phyloP scores from a whole-genome alignment of 352 stramenopile species.

The Phytophthora agathidicida region DNA sequence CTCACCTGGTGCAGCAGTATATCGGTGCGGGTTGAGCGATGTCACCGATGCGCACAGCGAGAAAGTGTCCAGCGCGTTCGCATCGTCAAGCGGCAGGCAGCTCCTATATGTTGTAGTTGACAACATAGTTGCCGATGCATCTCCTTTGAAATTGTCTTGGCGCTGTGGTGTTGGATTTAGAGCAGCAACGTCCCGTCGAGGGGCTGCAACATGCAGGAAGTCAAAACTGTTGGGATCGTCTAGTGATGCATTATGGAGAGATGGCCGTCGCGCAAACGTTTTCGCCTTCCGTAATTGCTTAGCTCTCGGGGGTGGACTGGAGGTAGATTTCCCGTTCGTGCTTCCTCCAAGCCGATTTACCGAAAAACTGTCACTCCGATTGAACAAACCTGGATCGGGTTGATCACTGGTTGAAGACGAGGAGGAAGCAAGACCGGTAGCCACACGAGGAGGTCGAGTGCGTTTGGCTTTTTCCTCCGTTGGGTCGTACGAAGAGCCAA shows the following conservation, averaged over 20 bases:
- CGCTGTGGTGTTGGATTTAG: not conserved
- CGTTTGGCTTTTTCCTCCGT: slow-evolving; percentile 13
- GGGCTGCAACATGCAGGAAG: slow-evolving; percentile 37
- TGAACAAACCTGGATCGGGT: slow-evolving; percentile 5
- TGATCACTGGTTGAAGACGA: slow-evolving; percentile 10
- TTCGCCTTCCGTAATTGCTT: slow-evolving; percentile 15
- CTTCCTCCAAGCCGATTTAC: slow-evolving; percentile 8
- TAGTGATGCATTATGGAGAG: slow-evolving; percentile 9
- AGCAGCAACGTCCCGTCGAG: slow-evolving; percentile 9
- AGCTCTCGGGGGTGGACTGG: not conserved
- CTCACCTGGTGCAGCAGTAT: not conserved
- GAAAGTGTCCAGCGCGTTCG: slow-evolving; percentile 1
- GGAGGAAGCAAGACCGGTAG: slow-evolving; percentile 15
- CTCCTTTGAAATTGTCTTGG: slow-evolving; percentile 3
- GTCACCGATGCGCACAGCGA: slow-evolving; percentile 18
- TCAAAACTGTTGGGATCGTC: slow-evolving; percentile 28
- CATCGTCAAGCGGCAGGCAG: not conserved
- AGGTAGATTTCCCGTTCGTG: not conserved
- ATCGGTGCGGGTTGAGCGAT: slow-evolving; percentile 13
- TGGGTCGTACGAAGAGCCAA: not conserved
- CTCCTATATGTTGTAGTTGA: not conserved
- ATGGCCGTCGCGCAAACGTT: slow-evolving; percentile 13
- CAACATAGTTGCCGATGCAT: no score
- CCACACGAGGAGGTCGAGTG: slow-evolving; percentile 10
- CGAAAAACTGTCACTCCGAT: slow-evolving; percentile 8